These are phyloP conservation scores for Globisporangium mamillatum DNA, from an alignment of 352 stramenopile species.

Conservation along the genomic window DNA sequence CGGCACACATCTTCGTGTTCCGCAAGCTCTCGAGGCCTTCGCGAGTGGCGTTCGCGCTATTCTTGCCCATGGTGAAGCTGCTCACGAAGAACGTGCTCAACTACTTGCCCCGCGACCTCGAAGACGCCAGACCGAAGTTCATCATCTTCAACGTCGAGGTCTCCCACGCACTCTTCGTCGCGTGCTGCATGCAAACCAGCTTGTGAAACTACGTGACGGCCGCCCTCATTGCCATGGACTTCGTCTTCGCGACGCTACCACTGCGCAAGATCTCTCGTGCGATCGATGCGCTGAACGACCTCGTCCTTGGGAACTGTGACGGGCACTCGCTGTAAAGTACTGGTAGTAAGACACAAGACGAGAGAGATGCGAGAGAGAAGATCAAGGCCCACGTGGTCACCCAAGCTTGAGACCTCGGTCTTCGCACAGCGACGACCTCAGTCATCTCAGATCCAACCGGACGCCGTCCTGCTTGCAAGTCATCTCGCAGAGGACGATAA, in stretches of 20 bases:
- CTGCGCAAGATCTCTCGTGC: background rate
- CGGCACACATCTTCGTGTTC: slow-evolving; percentile 28
- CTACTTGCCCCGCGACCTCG: slow-evolving; percentile 1
- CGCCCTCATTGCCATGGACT: slow-evolving; percentile 32
- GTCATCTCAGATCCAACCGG: no score
- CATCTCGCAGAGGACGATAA: no score
- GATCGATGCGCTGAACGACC: background rate
- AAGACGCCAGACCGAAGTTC: slow-evolving; percentile 35
- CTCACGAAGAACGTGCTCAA: slow-evolving; percentile 2
- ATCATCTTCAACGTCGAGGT: slow-evolving; percentile 58
- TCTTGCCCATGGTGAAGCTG: slow-evolving; percentile 33
- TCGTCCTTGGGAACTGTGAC: background rate
- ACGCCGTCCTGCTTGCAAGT: no score
- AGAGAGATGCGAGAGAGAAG: no score
- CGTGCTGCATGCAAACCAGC: slow-evolving; percentile 32
- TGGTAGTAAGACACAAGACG: no score
- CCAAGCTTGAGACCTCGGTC: no score
- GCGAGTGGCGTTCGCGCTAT: slow-evolving; percentile 21
- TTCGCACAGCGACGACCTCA: no score
- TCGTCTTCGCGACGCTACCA: slow-evolving; percentile 3
- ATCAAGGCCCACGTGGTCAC: background rate
- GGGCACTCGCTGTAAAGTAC: background rate
- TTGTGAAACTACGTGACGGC: slow-evolving; percentile 24
- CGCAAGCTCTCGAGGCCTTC: slow-evolving; percentile 8
- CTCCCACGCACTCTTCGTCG: slow-evolving; percentile 46